These are phyloP conservation scores for Stachybotrys chlorohalonatus DNA, from an alignment of 2,329 filamentous ascomycete genomes.

Conservation along the genomic window DNA sequence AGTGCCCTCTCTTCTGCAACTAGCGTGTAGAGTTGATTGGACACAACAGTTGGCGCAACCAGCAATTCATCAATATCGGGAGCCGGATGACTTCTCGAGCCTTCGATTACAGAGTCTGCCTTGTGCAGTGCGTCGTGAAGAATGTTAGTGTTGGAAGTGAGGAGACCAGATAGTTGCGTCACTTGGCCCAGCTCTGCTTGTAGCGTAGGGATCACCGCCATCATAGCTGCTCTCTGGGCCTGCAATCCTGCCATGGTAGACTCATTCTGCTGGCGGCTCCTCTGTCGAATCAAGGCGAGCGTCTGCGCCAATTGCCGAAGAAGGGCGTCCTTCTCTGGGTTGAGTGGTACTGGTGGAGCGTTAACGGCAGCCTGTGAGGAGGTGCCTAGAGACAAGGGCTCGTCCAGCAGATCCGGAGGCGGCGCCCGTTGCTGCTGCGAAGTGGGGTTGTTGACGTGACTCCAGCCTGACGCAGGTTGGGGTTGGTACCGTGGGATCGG, in stretches of 20 bases:
- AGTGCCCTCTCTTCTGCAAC: conserved; percentile 84
- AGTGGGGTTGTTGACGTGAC: conserved; percentile 1
- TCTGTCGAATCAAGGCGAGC: conserved; percentile 59
- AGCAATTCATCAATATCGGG: conserved; percentile 84
- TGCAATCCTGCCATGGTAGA: conserved; percentile 66
- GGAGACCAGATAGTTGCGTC: conserved; percentile 57
- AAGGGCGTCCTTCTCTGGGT: conserved; percentile 89
- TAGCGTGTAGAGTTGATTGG: conserved; percentile 81
- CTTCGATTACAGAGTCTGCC: conserved; percentile 69
- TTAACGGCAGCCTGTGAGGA: conserved; percentile 42
- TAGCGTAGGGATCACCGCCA: conserved; percentile 57
- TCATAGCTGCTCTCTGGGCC: conserved; percentile 72
- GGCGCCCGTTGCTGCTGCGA: conserved; percentile 18
- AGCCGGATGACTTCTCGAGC: conserved; percentile 57
- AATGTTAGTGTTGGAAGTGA: conserved; percentile 70
- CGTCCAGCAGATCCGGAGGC: conserved; percentile 46
- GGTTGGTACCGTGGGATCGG: background rate
- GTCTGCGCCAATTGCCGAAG: conserved; percentile 65
- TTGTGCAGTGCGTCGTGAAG: conserved; percentile 68
- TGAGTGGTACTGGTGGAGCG: conserved; percentile 83
- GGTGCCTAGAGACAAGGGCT: conserved; percentile 42
- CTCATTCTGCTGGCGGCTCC: conserved; percentile 61
- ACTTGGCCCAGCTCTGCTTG: conserved; percentile 67
- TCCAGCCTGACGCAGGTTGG: conserved; percentile 4
- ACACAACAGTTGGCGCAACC: conserved; percentile 88